Base-by-base conservation (phyloP, 257 asterid species). In the Scutellaria galericulata region DNA sequence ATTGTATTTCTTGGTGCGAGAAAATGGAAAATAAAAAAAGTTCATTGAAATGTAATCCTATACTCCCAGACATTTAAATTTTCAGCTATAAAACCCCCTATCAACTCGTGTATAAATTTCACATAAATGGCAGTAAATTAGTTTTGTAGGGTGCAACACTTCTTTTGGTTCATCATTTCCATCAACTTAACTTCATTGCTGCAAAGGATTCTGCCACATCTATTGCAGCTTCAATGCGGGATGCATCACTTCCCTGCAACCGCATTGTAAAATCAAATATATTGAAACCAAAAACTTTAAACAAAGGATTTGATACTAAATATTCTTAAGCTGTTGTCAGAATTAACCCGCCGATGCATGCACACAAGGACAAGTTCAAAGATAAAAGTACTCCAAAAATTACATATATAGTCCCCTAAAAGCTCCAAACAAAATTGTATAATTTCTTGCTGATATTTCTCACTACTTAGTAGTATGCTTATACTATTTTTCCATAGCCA, bases 151-250 rank as follows among this genome's bases (percentile, higher is more conserved):
- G 22, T 22, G 10, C 66, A 64, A 31, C 24, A 11, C 56, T 59
- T 48, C 40, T 58, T 59, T 52, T 7, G 12, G 15, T 53, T 6
- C 42, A 14, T 22, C 51, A n/a, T 6, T 55, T 50, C 73, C n/a
- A 77, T 92, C 83, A 88, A 41, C 78, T 81, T 84, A 95, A 74
- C 75, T 88, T 90, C 89, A 92, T 60, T 6, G 92, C 83, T 0
- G 99, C 99, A 78, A 95, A 95, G 51, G 92, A 79, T 54, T 83
- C 85, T 7, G 98, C 99, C 61, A 90, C 75, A 2, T 86, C 95
- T 76, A 87, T 84, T 37, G 98, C 97, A 61, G 83, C 85, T 6
- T 71, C 83, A 40, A 95, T 76, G 9, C 72, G 83, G 8, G 92
- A 72, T 60, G 80, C 52, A 54, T 82, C 86, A 52, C 87, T 69